These are phyloP conservation scores for Cyclocybe cylindracea DNA, from an alignment of 768 basidiomycete species.

Conservation along the genomic window DNA sequence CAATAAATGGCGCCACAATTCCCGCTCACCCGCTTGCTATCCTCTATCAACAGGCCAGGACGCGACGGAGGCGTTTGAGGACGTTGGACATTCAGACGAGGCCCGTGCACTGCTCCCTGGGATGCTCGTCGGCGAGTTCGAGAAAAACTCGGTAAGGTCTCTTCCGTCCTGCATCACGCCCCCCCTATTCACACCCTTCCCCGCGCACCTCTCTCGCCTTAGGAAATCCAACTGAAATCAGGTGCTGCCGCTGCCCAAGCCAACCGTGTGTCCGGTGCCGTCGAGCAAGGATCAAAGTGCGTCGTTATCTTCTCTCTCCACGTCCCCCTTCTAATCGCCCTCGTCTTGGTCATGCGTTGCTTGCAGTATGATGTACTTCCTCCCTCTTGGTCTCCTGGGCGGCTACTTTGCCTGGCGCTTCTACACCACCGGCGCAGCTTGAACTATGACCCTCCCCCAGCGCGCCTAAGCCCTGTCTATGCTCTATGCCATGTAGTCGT, in stretches of 20 bases:
- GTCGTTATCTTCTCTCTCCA: slow-evolving; percentile 20
- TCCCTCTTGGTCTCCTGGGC: slow-evolving; percentile 76
- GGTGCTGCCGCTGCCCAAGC: slow-evolving; percentile 48
- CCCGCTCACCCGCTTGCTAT: slow-evolving; percentile 1
- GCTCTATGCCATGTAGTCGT: not conserved
- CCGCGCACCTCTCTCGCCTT: slow-evolving; percentile 1
- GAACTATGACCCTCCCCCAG: slow-evolving; percentile 15
- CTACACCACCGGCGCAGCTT: slow-evolving; percentile 56
- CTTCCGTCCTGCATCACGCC: slow-evolving; percentile 3
- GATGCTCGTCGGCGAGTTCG: slow-evolving; percentile 84
- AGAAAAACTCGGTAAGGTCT: slow-evolving; percentile 60
- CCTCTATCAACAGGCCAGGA: slow-evolving; percentile 67
- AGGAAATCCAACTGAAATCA: slow-evolving; percentile 58
- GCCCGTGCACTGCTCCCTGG: slow-evolving; percentile 81
- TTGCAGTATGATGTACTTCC: slow-evolving; percentile 75
- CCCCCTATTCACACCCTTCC: slow-evolving; percentile 1
- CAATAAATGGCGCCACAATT: slow-evolving; percentile 10
- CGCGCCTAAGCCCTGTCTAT: not conserved
- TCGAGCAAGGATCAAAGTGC: slow-evolving; percentile 71
- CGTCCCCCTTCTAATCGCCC: slow-evolving; percentile 11
- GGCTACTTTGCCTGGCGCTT: slow-evolving; percentile 89
- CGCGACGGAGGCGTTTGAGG: slow-evolving; percentile 98
- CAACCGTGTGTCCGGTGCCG: slow-evolving; percentile 47
- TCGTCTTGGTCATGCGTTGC: not conserved
- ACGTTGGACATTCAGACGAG: slow-evolving; percentile 99